These are phyloP conservation scores for Condylostoma magnum DNA, from an alignment of 169 alveolate genomes.

Conservation along the genomic window DNA sequence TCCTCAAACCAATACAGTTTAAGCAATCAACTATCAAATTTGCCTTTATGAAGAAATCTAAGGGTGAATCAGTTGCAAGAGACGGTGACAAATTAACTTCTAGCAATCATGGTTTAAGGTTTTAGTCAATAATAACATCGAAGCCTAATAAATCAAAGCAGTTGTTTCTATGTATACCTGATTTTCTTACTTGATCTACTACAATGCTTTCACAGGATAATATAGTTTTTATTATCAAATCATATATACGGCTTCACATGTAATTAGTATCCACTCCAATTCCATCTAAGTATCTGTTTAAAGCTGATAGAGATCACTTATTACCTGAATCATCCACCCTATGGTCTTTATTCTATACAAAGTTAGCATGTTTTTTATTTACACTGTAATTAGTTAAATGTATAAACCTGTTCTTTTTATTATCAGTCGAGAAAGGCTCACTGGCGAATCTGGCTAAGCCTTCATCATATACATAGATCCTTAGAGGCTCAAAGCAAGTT, in stretches of 20 bases:
- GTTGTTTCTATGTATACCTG: slow-evolving; percentile 38
- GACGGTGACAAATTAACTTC: slow-evolving; percentile 80
- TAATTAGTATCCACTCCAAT: slow-evolving; percentile 49
- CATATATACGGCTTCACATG: slow-evolving; percentile 70
- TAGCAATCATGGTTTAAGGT: slow-evolving; percentile 63
- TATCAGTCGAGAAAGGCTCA: slow-evolving; percentile 54
- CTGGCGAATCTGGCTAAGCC: slow-evolving; percentile 82
- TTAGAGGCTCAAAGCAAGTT: slow-evolving; percentile 74
- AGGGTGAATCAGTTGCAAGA: slow-evolving; percentile 56
- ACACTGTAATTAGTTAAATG: slow-evolving; percentile 77
- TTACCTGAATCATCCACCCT: slow-evolving; percentile 54
- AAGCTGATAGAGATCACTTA: slow-evolving; percentile 64
- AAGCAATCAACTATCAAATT: slow-evolving; percentile 61
- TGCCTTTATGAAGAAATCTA: slow-evolving; percentile 61
- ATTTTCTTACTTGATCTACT: slow-evolving; percentile 24
- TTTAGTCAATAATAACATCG: slow-evolving; percentile 65
- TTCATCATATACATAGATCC: slow-evolving; percentile 73
- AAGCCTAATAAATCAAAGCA: slow-evolving; percentile 71
- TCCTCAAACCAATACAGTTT: slow-evolving; percentile 58
- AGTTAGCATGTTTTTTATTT: slow-evolving; percentile 69
- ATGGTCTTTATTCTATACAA: slow-evolving; percentile 53
- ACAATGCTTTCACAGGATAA: slow-evolving; percentile 57
- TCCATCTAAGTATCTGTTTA: slow-evolving; percentile 41
- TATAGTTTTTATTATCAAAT: slow-evolving; percentile 72
- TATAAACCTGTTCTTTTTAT: slow-evolving; percentile 39